Evolutionary conservation across 768 basidiomycete species (phyloP).

Genomic region (Leucosporidium yakuticum): DNA sequence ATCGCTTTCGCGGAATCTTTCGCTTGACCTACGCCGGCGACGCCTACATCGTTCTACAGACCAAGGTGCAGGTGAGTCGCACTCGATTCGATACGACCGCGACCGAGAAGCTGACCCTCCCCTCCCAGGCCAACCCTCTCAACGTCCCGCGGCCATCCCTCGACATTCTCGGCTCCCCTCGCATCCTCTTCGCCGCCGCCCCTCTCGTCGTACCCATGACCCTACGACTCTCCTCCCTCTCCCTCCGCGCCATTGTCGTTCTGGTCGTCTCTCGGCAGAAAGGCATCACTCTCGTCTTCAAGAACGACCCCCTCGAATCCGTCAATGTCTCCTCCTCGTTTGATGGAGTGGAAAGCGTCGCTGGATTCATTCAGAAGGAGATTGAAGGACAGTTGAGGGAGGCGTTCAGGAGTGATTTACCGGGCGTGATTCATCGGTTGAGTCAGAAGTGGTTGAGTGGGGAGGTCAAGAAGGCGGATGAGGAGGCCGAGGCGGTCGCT

Average conservation of each 20-base stretch:
- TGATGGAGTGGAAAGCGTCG: conserved; percentile 94
- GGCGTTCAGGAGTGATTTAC: conserved; percentile 96
- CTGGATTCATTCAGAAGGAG: conserved; percentile 94
- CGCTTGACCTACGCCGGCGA: conserved; percentile 90
- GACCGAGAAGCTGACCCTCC: neutral
- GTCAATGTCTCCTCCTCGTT: conserved; percentile 98
- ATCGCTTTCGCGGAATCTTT: conserved; percentile 96
- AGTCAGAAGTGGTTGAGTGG: conserved; percentile 82
- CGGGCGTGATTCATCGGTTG: conserved; percentile 90
- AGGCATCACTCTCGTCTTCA: conserved; percentile 98
- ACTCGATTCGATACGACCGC: neutral
- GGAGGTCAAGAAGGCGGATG: conserved; percentile 29
- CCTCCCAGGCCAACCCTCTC: conserved; percentile 76
- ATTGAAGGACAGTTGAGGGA: conserved; percentile 95
- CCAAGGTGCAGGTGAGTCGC: conserved; percentile 76
- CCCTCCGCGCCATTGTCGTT: conserved; percentile 89
- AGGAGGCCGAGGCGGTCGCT: conserved; percentile 5
- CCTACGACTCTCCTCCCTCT: conserved; percentile 89
- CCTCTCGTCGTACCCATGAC: conserved; percentile 98
- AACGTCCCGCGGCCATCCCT: conserved; percentile 88
- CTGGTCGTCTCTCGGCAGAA: conserved; percentile 96
- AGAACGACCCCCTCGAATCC: conserved; percentile 95
- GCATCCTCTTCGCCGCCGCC: conserved; percentile 89
- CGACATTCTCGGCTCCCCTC: conserved; percentile 71
- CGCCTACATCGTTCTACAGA: conserved; percentile 75